Conservation (phyloP, 164 flowering plant species). For the Magnolia sinica region DNA sequence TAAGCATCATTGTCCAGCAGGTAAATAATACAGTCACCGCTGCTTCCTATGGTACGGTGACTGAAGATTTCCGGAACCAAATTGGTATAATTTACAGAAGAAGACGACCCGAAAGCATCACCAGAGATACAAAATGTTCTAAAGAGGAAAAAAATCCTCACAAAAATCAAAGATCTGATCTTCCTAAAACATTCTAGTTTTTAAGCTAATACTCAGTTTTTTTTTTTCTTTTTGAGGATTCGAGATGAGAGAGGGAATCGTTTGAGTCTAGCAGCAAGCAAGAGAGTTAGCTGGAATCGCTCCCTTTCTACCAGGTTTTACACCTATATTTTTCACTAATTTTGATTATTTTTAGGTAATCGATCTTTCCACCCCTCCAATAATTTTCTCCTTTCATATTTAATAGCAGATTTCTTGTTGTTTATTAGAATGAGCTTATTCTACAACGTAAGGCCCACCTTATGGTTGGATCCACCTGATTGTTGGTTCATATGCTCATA, state of each 20-base stretch:
- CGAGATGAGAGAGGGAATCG: conserved; percentile 26
- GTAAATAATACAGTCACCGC: too few species aligned
- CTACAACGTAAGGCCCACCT: too few species aligned
- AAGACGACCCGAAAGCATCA: conserved; percentile 20
- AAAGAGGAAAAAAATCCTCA: neutral
- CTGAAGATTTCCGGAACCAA: conserved; percentile 19
- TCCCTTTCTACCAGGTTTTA: conserved; percentile 80
- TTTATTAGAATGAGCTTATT: too few species aligned
- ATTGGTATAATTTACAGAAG: conserved; percentile 41
- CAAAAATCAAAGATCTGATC: neutral
- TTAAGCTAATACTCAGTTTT: neutral
- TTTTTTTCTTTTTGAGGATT: conserved; percentile 21
- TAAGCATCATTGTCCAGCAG: too few species aligned
- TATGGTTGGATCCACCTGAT: too few species aligned
- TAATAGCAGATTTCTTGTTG: too few species aligned
- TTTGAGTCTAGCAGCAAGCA: conserved; percentile 34
- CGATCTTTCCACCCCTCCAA: neutral
- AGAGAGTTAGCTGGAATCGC: conserved; percentile 81
- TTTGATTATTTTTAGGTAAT: neutral
- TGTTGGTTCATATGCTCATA: too few species aligned
- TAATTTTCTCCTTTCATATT: too few species aligned
- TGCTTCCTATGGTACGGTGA: neutral
- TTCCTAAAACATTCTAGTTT: neutral
- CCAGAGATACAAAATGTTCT: conserved; percentile 12
- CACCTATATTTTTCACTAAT: neutral